These are phyloP conservation scores for Umbilicaria muhlenbergii DNA, from an alignment of 495 filamentous ascomycete species.

Conservation along the genomic window DNA sequence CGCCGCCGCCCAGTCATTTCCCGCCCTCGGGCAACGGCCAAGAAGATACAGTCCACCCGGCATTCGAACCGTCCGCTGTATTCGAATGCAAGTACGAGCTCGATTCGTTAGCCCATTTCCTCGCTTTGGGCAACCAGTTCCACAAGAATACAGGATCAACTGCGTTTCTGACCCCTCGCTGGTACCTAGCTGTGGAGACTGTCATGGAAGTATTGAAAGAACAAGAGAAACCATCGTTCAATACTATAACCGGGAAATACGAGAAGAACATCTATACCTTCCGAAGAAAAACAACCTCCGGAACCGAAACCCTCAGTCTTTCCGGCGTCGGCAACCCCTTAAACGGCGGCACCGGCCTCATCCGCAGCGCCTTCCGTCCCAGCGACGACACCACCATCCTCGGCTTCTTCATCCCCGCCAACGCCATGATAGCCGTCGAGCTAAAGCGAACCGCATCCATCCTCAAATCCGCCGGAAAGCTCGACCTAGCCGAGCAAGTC, in stretches of 20 bases:
- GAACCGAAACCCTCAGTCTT: slow-evolving; percentile 82
- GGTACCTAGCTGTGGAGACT: slow-evolving; percentile 64
- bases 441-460: slow-evolving; percentile 61
- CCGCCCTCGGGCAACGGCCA: slow-evolving; percentile 55
- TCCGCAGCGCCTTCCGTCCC: slow-evolving; percentile 89
- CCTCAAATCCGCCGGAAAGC: slow-evolving; percentile 40
- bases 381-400: slow-evolving; percentile 94
- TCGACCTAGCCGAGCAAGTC: slow-evolving; percentile 36
- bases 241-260: slow-evolving; percentile 43
- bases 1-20: slow-evolving; percentile 67
- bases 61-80: slow-evolving; percentile 66
- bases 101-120: slow-evolving; percentile 86
- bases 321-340: slow-evolving; percentile 80
- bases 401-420: slow-evolving; percentile 90
- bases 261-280: slow-evolving; percentile 72
- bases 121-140: slow-evolving; percentile 75
- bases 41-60: slow-evolving; percentile 70
- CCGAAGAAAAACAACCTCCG: slow-evolving; percentile 57
- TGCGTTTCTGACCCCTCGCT: slow-evolving; percentile 62
- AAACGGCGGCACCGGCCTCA: slow-evolving; percentile 65
- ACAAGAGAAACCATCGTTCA: slow-evolving; percentile 69
- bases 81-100: slow-evolving; percentile 99
- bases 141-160: slow-evolving; percentile 61
- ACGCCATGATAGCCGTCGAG: slow-evolving; percentile 91
- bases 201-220: slow-evolving; percentile 58